Evolutionary conservation across 768 basidiomycete genomes (phyloP).

Genomic region (Kondoa subrosea): DNA sequence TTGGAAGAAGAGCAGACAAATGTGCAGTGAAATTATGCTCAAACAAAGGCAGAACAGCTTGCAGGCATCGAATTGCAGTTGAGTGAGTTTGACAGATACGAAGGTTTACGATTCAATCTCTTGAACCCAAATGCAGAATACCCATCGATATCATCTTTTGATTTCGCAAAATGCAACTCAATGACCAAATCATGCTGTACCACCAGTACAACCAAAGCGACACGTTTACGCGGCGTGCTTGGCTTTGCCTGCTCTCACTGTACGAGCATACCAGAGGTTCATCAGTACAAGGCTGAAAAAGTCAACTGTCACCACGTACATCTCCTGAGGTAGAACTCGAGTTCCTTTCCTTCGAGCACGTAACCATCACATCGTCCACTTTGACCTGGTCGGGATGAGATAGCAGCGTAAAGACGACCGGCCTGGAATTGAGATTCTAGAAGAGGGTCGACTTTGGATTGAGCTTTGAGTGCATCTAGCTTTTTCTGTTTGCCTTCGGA

Average conservation of each 20-base stretch:
- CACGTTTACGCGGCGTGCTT: constrained; percentile 52
- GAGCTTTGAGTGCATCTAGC: constrained; percentile 79
- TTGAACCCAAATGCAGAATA: neutral
- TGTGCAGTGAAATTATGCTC: too few species aligned
- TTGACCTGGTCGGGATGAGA: constrained; percentile 92
- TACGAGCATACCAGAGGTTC: constrained; percentile 71
- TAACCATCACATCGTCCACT: constrained; percentile 93
- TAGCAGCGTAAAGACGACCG: constrained; percentile 76
- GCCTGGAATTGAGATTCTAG: constrained; percentile 36
- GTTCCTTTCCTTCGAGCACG: constrained; percentile 93
- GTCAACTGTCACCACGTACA: neutral
- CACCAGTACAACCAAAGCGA: constrained; percentile 4
- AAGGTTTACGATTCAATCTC: neutral
- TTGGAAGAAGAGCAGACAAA: too few species aligned
- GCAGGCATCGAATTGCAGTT: too few species aligned
- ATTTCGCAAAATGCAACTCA: neutral
- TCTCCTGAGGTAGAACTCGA: constrained; percentile 49
- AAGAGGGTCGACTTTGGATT: constrained; percentile 76
- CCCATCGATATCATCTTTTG: neutral
- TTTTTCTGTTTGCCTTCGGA: constrained; percentile 34
- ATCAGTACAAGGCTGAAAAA: constrained; percentile 21
- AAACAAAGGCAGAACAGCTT: too few species aligned
- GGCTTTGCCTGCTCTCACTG: constrained; percentile 81
- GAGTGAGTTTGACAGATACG: too few species aligned
- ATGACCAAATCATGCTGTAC: neutral